Conservation (phyloP, 306 rosid genomes). For the Lathyrus tuberosus region DNA sequence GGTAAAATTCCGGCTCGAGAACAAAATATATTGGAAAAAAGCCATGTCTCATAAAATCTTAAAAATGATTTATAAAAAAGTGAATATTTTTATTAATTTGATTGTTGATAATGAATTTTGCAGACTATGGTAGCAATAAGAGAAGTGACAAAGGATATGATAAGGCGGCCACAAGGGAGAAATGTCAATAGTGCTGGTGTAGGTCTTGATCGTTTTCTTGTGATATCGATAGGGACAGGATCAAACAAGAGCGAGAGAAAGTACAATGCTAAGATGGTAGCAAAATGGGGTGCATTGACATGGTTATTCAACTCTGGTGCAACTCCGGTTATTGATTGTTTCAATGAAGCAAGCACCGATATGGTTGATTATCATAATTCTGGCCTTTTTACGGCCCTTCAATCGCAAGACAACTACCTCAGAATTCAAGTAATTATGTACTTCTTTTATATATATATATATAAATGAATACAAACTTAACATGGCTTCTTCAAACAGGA, state of each 20-base stretch:
- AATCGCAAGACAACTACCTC: conserved; percentile 44
- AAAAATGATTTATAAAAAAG: no score
- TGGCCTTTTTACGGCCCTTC: conserved; percentile 27
- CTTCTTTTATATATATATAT: no score
- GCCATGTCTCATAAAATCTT: no score
- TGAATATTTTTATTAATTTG: neutral
- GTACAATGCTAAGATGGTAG: conserved; percentile 20
- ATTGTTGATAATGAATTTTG: neutral
- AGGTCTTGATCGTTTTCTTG: conserved; percentile 46
- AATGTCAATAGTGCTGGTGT: neutral
- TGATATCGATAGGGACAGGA: conserved; percentile 58
- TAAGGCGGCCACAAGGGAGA: conserved; percentile 35
- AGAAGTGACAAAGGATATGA: conserved; percentile 46
- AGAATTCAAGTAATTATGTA: conserved; percentile 38
- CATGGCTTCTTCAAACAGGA: neutral
- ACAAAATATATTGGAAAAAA: neutral
- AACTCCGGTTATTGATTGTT: no score
- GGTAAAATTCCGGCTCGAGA: conserved; percentile 2
- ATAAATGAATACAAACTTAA: no score
- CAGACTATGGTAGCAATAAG: conserved; percentile 57
- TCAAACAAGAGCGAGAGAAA: conserved; percentile 40
- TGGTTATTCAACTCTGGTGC: no score
- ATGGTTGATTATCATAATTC: no score
- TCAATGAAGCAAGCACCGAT: no score
- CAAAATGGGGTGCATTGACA: no score